Percentiles rank a stretch among this genome's conserved stretches.
These are phyloP conservation scores for Encephalitozoon intestinalis DNA, from an alignment of 371 early-diverging fungal genomes.

Conservation along the genomic window DNA sequence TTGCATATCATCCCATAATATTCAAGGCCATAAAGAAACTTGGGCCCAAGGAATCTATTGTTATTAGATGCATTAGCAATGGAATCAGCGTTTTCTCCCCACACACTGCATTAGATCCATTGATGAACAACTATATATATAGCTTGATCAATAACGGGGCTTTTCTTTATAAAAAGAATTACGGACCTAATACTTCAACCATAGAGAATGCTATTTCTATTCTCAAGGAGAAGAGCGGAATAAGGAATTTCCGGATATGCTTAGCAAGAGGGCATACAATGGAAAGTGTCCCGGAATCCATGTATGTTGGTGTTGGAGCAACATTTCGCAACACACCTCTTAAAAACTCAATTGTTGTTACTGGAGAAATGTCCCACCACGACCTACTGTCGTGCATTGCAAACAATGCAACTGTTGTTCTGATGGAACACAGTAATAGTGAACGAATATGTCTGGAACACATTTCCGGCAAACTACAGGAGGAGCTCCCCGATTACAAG, in stretches of 20 bases:
- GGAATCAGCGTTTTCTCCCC: conserved; percentile 85
- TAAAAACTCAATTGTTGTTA: conserved; percentile 69
- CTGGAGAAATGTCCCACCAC: conserved; percentile 89
- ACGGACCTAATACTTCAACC: background rate
- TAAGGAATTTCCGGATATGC: conserved; percentile 15
- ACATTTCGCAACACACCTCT: conserved; percentile 67
- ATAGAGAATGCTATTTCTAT: conserved; percentile 10
- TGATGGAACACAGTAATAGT: conserved; percentile 80
- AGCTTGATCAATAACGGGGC: conserved; percentile 17
- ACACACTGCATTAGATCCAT: conserved; percentile 81
- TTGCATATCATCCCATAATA: conserved; percentile 87
- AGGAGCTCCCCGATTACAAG: conserved; percentile 19
- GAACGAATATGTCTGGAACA: conserved; percentile 77
- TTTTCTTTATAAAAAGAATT: conserved; percentile 3
- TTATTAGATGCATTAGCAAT: conserved; percentile 69
- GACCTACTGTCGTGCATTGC: conserved; percentile 72
- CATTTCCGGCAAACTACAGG: conserved; percentile 23
- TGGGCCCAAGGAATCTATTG: conserved; percentile 70
- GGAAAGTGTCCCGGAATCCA: conserved; percentile 59
- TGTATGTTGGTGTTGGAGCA: conserved; percentile 78
- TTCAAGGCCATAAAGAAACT: conserved; percentile 76
- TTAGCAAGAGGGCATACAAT: conserved; percentile 10
- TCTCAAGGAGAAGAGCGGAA: conserved; percentile 8
- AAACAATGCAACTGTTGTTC: conserved; percentile 70
- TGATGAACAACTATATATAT: conserved; percentile 47